Base-by-base conservation (phyloP, 495 filamentous ascomycete genomes). In the Stereocaulon alpinum region DNA sequence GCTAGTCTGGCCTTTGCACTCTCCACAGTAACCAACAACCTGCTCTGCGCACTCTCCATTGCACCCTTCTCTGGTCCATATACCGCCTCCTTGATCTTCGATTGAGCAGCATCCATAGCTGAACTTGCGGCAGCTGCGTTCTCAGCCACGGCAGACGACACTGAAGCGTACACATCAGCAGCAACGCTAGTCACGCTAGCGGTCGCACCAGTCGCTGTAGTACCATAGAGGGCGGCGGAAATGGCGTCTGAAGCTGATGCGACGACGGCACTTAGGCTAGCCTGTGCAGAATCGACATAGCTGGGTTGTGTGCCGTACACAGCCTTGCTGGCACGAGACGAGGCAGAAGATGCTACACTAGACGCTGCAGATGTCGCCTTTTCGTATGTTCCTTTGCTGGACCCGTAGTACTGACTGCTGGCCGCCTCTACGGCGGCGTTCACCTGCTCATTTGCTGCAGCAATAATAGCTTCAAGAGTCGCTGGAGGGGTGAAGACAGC, bases 361-460 rank as follows among this genome's bases (percentile, higher is more conserved):
- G 72, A 69, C 1, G 75, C 80, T 2, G 75, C 76, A 6, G 77
- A 78, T 18, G 76, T 79, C 15, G 76, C 80, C 59, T 77, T 65
- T 61, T 82, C 83, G 22, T 72, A 72, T 12, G 73, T 71, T 15
- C 82, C 80, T 65, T 81, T 83, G 10, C 67, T 62, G 0, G 77
- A 76, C 40, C 84, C 85, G 67, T 86, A 86, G 47, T 84, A 68
- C 50, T 83, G 80, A 15, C 73, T 66, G 57, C 76, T 82, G 4
- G 80, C 83, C 29, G 79, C 82, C n/a, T 80, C 77, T 24, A 86
- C 77, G 22, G 78, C 83, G 18, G 76, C 71, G 55, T 82, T 75
- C 42, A 86, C 70, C 60, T 82, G 79, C 6, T 78, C 73, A 61
- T 73, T 80, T 18, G 78, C 82, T 15, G 76, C 67, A 11, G 76